Percentiles rank a stretch among this genome's conserved stretches.
These are phyloP conservation scores for Hippophae rhamnoides DNA, from an alignment of 306 rosid species.

Conservation along the genomic window DNA sequence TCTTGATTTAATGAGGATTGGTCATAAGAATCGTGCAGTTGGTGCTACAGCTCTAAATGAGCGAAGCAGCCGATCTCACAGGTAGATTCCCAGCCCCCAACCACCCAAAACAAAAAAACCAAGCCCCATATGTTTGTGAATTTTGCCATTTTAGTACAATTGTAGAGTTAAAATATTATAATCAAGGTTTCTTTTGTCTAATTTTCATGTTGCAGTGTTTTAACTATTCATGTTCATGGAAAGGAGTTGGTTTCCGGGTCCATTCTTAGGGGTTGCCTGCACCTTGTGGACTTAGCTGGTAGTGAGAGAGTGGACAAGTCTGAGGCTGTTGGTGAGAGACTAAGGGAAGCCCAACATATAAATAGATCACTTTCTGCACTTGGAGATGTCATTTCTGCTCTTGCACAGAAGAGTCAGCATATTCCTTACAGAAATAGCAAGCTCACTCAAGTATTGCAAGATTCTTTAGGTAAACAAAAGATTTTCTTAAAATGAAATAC, in stretches of 20 bases:
- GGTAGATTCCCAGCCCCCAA: conserved; percentile 28
- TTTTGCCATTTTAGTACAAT: not conserved
- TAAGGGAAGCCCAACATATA: conserved; percentile 93
- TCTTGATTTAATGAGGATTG: conserved; percentile 76
- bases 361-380: conserved; percentile 94
- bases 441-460: conserved; percentile 93
- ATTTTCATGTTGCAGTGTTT: conserved; percentile 47
- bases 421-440: conserved; percentile 96
- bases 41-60: conserved; percentile 96
- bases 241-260: conserved; percentile 63
- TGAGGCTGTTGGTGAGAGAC: conserved; percentile 92
- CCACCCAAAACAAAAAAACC: no score
- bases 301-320: conserved; percentile 96
- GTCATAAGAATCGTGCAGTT: conserved; percentile 83
- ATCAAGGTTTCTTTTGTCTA: conserved; percentile 9
- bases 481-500: not conserved
- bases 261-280: conserved; percentile 79
- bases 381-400: conserved; percentile 91
- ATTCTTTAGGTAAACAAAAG: conserved; percentile 65
- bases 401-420: conserved; percentile 87
- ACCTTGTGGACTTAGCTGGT: conserved; percentile 96
- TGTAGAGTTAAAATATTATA: not conserved
- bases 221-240: conserved; percentile 86
- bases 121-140: conserved; percentile 2
- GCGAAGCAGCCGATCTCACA: conserved; percentile 94